These are phyloP conservation scores for Xylaria venustula DNA, from an alignment of 495 filamentous ascomycete genomes.

Conservation along the genomic window DNA sequence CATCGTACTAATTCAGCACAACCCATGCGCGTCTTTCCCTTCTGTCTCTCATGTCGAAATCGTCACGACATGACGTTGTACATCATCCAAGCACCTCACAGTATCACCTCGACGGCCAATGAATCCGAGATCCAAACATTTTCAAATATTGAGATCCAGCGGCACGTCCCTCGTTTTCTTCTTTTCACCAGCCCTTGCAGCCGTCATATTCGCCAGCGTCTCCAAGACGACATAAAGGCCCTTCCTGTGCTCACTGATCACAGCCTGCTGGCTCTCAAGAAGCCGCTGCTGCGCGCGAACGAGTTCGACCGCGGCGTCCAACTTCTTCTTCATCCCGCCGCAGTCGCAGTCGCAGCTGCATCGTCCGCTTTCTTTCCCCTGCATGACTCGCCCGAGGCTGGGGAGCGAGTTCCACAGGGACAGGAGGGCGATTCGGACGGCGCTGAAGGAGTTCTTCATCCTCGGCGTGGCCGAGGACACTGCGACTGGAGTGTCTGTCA, in stretches of 20 bases:
- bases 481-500: background rate
- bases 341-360: background rate
- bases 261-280: background rate
- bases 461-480: background rate
- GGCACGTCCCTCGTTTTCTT: background rate
- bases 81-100: background rate
- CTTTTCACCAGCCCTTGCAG: background rate
- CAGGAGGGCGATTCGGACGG: background rate
- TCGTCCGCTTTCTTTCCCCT: background rate
- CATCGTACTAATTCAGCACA: too few relatives aligned
- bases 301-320: background rate
- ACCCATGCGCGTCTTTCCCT: background rate
- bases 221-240: background rate
- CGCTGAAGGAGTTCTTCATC: background rate
- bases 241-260: conserved; percentile 1
- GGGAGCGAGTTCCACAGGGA: background rate
- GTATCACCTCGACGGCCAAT: background rate
- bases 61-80: too few relatives aligned
- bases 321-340: background rate
- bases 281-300: conserved; percentile 6
- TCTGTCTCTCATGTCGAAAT: too few relatives aligned
- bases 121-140: background rate
- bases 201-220: conserved; percentile 8
- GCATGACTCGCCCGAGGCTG: background rate
- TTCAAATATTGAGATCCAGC: background rate